Evolutionary conservation across 1,284 basidiomycete species (phyloP), one percentile per base, ranked within the genome.

Genomic region (Gomphus bonarii): DNA sequence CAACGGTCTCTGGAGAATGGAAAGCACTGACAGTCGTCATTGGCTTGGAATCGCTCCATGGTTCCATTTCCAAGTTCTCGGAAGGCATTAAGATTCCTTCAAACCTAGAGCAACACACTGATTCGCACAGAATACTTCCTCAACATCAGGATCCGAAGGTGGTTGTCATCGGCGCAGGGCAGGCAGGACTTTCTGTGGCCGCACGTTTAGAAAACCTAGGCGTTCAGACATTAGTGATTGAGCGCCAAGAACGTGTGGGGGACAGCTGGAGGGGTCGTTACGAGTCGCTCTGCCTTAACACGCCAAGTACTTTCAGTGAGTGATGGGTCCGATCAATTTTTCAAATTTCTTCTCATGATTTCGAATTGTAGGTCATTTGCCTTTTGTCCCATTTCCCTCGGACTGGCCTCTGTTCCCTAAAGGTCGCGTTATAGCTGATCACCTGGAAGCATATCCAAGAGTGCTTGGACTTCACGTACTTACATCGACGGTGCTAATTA

Each of bases 21-120:
- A 63, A 63, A 38, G 61, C 63, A 10, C 59, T 55, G 61, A 54
- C 63, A 33, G 35, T 63, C 18, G 61, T 64, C 25, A 59, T 59
- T 18, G 56, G 50, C 50, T 50, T 64, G 44, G 63, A 64, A 30
- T 20, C 31, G 14, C 44, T 44, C 59, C 33, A 59, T 57, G 54
- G 54, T 58, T 1, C 40, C 28, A 20, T 5, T 8, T 22, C 28
- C 18, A 22, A n/a, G 38, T 44, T 38, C 18, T 22, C 36, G 43
- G 31, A 61, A 56, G 5, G 14, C 14, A 25, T 46, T 8, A 46
- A 22, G 5, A 46, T 46, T 12, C 20, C 1, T 16, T 6, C 20
- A 11, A 46, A 25, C 5, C 2, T 9, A 3, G 5, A 25, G 9
- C 44, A 10, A 12, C 20, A 46, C 18, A 20, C 9, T 9, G 44